Evolutionary conservation across 2,329 filamentous ascomycete genomes (phyloP).

Genomic region (Nemania bipapillata): DNA sequence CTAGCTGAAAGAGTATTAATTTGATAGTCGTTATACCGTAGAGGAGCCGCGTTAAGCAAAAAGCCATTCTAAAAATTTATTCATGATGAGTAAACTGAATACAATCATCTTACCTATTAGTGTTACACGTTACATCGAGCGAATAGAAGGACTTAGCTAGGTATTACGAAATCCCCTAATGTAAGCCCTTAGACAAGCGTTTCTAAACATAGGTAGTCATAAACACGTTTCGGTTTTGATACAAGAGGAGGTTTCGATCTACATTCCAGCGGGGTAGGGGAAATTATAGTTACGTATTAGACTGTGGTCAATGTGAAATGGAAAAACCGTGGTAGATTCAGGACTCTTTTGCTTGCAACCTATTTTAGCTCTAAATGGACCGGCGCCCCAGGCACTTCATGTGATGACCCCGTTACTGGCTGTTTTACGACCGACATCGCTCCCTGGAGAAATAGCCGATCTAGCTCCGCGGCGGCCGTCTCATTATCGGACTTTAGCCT

Average conservation of each 20-base stretch:
- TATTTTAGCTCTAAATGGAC: neutral
- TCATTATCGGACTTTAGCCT: slow-evolving; percentile 41
- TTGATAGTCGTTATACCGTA: neutral
- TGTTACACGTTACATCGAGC: neutral
- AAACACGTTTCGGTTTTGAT: neutral
- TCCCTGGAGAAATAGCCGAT: slow-evolving; percentile 33
- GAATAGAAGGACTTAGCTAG: neutral
- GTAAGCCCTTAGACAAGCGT: neutral
- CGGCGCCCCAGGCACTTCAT: neutral
- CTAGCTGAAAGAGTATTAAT: neutral
- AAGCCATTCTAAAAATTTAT: neutral
- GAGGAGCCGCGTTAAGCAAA: neutral
- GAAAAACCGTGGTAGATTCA: neutral
- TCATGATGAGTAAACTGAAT: neutral
- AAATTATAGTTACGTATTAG: neutral
- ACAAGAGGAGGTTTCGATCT: neutral
- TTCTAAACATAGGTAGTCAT: neutral
- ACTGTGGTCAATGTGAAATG: neutral
- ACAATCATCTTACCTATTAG: neutral
- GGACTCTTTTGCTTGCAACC: neutral
- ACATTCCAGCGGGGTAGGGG: neutral
- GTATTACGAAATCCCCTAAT: neutral
- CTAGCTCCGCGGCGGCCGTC: slow-evolving; percentile 25
- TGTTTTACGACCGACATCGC: slow-evolving; percentile 21
- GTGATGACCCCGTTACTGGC: neutral